A percentile compares a stretch with the other conserved stretches of the same genome.
Evolutionary conservation across 257 asterid species (phyloP).

Genomic region (Catharanthus roseus): DNA sequence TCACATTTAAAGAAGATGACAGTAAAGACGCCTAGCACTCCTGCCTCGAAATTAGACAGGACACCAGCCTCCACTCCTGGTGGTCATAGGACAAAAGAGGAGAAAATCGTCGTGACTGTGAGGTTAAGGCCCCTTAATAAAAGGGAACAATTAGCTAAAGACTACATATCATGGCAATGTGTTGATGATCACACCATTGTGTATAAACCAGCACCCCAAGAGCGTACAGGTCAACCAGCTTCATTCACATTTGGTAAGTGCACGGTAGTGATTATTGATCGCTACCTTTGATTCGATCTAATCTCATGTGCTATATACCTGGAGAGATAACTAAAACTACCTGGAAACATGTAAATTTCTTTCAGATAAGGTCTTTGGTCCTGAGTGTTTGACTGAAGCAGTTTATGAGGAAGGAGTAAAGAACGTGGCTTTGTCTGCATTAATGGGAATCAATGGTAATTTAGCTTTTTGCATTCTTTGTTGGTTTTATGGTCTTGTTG

Average conservation of each 20-base stretch:
- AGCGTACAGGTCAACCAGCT: conserved; percentile 48
- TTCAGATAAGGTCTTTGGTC: conserved; percentile 87
- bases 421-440: conserved; percentile 88
- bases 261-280: not conserved
- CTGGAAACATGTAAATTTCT: not conserved
- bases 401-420: conserved; percentile 92
- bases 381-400: conserved; percentile 57
- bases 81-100: conserved; percentile 59
- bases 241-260: conserved; percentile 72
- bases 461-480: not conserved
- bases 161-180: conserved; percentile 91
- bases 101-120: conserved; percentile 86
- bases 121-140: conserved; percentile 84
- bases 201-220: conserved; percentile 50
- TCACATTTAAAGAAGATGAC: conserved; percentile 42
- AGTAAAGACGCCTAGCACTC: conserved; percentile 67
- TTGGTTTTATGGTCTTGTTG: not conserved
- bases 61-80: conserved; percentile 69
- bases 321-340: not conserved
- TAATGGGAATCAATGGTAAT: conserved; percentile 91
- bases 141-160: conserved; percentile 73
- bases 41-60: conserved; percentile 68
- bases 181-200: conserved; percentile 65
- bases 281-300: not conserved
- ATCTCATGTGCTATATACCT: not conserved